Evolutionary conservation across 805 yeast species (phyloP), one percentile per base, ranked within the genome.

Genomic region (Kuraishia capsulata): DNA sequence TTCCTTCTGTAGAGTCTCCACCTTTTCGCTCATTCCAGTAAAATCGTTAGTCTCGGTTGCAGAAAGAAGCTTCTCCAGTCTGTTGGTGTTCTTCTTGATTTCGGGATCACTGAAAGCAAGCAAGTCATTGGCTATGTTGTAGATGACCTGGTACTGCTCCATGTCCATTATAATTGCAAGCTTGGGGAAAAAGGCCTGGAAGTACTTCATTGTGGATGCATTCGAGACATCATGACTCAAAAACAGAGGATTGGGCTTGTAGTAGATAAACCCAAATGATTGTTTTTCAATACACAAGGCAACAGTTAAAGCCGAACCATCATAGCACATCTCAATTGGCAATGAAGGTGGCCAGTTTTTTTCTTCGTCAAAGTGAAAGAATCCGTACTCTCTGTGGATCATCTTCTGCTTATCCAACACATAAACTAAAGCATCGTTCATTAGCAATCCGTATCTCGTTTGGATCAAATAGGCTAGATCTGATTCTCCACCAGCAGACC

Each of bases 291-390:
- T 69, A 28, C 89, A 61, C 36, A 79, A 65, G 38, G 72, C 70
- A 11, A 69, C 64, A 9, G 60, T 51, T 42, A 76, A 57, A 2
- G 67, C 49, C 6, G 16, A 4, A 3, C 38, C 38, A 37, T 78
- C 77, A 43, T 76, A 72, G 44, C 85, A 76, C 21, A 79, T 64
- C 49, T 86, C 95, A 36, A 76, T 53, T 1, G 89, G 88, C 25
- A 88, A 55, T 85, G 95, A 90, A 0, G 96, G 95, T 2, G 96
- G 96, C 97, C 96, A 89, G 17, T 63, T 62, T 13, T 59, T 50
- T 6, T 50, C 56, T 2, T 82, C 72, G 1, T 95, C 92, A 58
- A 86, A 88, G 3, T 73, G 71, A 68, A 26, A 65, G 9, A 69
- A 49, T 21, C 20, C 37, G 30, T 13, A 33, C 20, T 38, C 34